Base-by-base conservation (phyloP, 2,329 filamentous ascomycete genomes). In the Metarhizium brunneum region DNA sequence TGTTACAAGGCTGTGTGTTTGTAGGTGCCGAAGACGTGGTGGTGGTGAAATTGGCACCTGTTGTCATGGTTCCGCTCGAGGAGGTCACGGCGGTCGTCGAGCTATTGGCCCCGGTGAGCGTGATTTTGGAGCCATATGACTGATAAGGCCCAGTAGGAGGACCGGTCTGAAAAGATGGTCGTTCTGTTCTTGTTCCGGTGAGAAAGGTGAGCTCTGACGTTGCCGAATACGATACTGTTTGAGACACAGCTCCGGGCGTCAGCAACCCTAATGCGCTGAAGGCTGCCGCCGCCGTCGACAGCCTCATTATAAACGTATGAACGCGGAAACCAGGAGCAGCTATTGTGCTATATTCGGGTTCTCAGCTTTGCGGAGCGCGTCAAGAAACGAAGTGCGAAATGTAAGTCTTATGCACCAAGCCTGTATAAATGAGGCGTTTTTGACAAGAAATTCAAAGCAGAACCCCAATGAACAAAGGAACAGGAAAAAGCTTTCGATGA, bases 1-100 rank as follows among this genome's bases (percentile, higher is more conserved):
- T 84, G 71, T 95, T 95, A 76, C 90, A 95, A 4, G 88, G 84
- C 57, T 84, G 83, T 0, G 87, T 92, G 69, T 92, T 92, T 49
- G 80, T 82, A 1, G 85, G 77, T 52, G 71, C 61, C 30, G 60
- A 50, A 65, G 67, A 58, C 8, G 66, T 71, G 16, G 71, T 63
- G 11, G 70, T 69, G 56, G 71, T 72, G 52, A 70, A 66, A 60
- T 74, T 76, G 45, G 70, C 70, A n/a, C 64, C 64, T 18, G 66
- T 59, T 20, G 67, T 66, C 38, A 77, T 79, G n/a, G 65, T 64
- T 11, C 60, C 60, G 13, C 66, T 63, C 10, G 69, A 71, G 40
- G 60, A 60, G 57, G 72, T 71, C 47, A 63, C 62, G 32, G 66
- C 65, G 32, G 66, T 66, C 25, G 64, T 66, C 35, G 70, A 64